phyloP scores from a whole-genome alignment of 2,329 filamentous ascomycete species.

The Canariomyces notabilis region DNA sequence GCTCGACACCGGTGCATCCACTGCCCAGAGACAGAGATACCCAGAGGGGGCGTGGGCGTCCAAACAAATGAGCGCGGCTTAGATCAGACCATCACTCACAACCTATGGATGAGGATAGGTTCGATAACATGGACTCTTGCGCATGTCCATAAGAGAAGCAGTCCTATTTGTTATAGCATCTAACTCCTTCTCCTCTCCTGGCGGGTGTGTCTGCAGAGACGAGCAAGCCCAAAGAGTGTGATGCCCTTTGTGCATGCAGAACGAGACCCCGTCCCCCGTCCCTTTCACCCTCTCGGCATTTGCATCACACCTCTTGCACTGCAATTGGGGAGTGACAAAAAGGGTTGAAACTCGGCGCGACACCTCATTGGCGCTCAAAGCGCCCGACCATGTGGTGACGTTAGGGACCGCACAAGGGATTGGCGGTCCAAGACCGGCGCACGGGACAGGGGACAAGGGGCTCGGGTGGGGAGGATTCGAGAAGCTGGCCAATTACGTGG shows the following conservation, averaged over 20 bases:
- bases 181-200: background rate
- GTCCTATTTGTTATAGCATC: background rate
- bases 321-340: background rate
- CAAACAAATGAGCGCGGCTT: no score
- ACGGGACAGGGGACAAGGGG: background rate
- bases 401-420: background rate
- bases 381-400: background rate
- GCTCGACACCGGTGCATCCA: no score
- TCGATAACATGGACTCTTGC: no score
- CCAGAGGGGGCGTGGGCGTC: background rate
- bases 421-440: background rate
- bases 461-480: background rate
- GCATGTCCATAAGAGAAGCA: no score
- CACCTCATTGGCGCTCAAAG: background rate
- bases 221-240: background rate
- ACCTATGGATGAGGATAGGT: background rate
- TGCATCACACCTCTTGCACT: no score
- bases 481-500: background rate
- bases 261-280: background rate
- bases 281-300: background rate
- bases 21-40: no score
- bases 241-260: background rate
- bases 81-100: background rate
- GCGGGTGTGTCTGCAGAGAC: background rate
- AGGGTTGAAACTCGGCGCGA: background rate